These are phyloP conservation scores for Pestalotiopsis fici DNA, from an alignment of 2,329 filamentous ascomycete species.

Conservation along the genomic window DNA sequence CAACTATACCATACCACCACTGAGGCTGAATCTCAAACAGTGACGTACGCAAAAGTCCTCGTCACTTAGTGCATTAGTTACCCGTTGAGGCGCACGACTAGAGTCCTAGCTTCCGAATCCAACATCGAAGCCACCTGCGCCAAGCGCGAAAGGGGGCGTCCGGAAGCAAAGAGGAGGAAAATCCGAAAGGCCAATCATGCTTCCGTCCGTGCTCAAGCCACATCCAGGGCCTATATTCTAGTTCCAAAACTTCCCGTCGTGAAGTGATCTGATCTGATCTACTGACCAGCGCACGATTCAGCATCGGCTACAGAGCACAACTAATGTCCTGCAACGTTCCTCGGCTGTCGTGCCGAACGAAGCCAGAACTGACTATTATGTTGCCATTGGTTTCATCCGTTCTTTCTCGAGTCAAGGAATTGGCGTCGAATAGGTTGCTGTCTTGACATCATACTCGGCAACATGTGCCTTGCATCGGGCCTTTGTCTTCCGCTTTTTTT, in stretches of 20 bases:
- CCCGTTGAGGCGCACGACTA: not conserved
- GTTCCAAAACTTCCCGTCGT: not conserved
- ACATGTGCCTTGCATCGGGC: not conserved
- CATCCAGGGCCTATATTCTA: no score
- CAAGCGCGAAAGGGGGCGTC: not conserved
- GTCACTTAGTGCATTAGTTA: not conserved
- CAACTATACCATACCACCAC: not conserved
- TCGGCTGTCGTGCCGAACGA: not conserved
- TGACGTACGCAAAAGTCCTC: not conserved
- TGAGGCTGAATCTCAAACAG: not conserved
- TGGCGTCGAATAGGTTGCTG: not conserved
- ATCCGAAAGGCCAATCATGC: no score
- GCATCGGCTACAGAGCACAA: not conserved
- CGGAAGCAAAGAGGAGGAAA: not conserved
- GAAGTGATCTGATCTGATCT: not conserved
- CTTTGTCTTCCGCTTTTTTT: not conserved
- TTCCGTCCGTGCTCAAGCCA: no score
- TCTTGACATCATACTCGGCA: not conserved
- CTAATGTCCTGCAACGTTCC: not conserved
- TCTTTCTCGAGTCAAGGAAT: not conserved
- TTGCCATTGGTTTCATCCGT: not conserved
- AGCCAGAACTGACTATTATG: not conserved
- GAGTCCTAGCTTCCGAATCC: not conserved
- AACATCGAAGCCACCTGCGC: not conserved
- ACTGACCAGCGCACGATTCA: not conserved